These are phyloP conservation scores for Trametes elegans DNA, from an alignment of 768 basidiomycete genomes.

Conservation along the genomic window DNA sequence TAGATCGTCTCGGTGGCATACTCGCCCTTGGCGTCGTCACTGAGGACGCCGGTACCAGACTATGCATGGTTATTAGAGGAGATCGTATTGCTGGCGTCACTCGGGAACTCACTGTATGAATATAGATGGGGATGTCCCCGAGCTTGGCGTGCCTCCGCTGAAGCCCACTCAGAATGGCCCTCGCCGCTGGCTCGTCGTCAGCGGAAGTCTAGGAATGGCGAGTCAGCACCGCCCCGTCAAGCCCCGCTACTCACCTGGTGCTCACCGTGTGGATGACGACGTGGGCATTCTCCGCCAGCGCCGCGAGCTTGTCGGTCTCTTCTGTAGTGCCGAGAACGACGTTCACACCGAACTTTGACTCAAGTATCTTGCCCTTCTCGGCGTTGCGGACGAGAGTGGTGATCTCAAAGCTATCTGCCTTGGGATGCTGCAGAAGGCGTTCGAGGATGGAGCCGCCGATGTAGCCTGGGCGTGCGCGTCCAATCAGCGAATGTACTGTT, in stretches of 20 bases:
- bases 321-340: conserved; percentile 19
- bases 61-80: neutral
- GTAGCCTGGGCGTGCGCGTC: conserved; percentile 43
- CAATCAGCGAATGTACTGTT: too few relatives aligned
- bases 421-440: conserved; percentile 46
- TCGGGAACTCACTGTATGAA: conserved; percentile 54
- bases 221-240: too few relatives aligned
- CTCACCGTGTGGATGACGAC: conserved; percentile 28
- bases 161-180: conserved; percentile 51
- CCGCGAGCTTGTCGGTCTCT: conserved; percentile 38
- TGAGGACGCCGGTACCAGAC: conserved; percentile 38
- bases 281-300: conserved; percentile 43
- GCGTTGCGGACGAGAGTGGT: conserved; percentile 45
- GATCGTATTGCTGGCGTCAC: neutral
- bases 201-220: conserved; percentile 37
- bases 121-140: conserved; percentile 45
- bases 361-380: conserved; percentile 33
- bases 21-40: conserved; percentile 45
- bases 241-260: neutral
- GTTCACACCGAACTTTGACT: conserved; percentile 23
- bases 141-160: conserved; percentile 44
- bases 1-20: conserved; percentile 41
- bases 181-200: conserved; percentile 44
- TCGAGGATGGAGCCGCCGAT: conserved; percentile 54
- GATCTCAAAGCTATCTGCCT: conserved; percentile 40